Evolutionary conservation across 768 basidiomycete species (phyloP), one percentile per base, ranked within the genome.

Genomic region (Rhodotorula paludigena): DNA sequence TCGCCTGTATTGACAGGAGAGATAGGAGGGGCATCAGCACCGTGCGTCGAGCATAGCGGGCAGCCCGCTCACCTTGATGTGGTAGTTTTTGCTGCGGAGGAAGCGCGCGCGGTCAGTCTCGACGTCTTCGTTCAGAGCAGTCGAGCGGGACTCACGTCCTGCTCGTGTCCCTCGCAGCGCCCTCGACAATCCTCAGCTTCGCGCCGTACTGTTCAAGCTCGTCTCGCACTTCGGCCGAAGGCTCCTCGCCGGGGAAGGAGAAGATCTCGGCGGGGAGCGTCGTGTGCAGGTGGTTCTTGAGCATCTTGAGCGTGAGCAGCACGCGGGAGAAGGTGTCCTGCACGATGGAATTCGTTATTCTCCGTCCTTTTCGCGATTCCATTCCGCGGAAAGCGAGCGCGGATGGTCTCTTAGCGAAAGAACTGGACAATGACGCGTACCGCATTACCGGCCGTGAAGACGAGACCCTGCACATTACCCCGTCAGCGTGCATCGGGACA

Each of bases 401-500:
- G 11, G 36, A 36, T 16, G n/a, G 38, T 38, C n/a, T 33, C 33
- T 48, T 48, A n/a, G n/a, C 23, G 51, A 30, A 33, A 39, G 39
- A n/a, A 21, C n/a, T n/a, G n/a, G n/a, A n/a, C n/a, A n/a, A n/a
- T n/a, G n/a, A 48, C 44, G n/a, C n/a, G n/a, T n/a, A n/a, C n/a
- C 23, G 77, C 78, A 72, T 80, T 80, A 25, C 80, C 80, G 28
- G 79, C 80, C 15, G 80, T 79, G 74, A 80, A 77, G 9, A 70
- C 69, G 44, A 70, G 61, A 1, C 66, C 61, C 60, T 67, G 56
- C 2, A 11, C 1, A 15, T 20, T 3, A 3, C 18, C 48, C 38
- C 35, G 3, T 35, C 12, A 4, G 25, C 14, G 23, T 20, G 20
- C 5, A 8, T 15, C n/a, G 35, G n/a, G n/a, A n/a, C n/a, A n/a